Conservation (phyloP, 768 basidiomycete genomes). For the Lactarius psammicola region DNA sequence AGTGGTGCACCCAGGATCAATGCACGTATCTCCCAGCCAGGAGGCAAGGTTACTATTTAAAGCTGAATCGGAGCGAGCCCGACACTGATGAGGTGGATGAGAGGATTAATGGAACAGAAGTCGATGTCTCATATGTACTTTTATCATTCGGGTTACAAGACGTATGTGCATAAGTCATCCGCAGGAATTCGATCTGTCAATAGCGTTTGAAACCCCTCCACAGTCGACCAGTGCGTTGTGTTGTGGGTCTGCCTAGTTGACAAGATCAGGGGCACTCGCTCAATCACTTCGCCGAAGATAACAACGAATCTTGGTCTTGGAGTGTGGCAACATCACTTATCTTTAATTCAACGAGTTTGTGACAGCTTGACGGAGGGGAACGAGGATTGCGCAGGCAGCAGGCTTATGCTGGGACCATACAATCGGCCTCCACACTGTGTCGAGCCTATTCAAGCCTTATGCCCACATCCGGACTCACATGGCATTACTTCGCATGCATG, state of each 20-base stretch:
- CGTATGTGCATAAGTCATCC: not conserved
- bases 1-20: constrained; percentile 32
- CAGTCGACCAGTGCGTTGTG: not conserved
- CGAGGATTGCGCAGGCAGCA: not conserved
- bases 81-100: not conserved
- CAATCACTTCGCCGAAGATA: not conserved
- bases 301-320: not conserved
- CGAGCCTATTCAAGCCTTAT: not conserved
- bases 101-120: not conserved
- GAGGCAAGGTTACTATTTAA: constrained; percentile 44
- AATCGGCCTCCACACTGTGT: not conserved
- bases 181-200: not conserved
- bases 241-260: not conserved
- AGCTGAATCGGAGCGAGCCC: not conserved
- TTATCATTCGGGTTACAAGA: not conserved
- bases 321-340: not conserved
- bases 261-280: not conserved
- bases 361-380: not conserved
- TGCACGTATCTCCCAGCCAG: constrained; percentile 59
- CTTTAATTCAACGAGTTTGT: not conserved
- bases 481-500: not conserved
- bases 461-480: not conserved
- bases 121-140: not conserved
- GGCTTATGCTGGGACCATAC: too few relatives aligned
- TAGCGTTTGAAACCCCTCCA: too few relatives aligned